phyloP scores from a whole-genome alignment of 805 yeast genomes.

The Candida sonorensis region DNA sequence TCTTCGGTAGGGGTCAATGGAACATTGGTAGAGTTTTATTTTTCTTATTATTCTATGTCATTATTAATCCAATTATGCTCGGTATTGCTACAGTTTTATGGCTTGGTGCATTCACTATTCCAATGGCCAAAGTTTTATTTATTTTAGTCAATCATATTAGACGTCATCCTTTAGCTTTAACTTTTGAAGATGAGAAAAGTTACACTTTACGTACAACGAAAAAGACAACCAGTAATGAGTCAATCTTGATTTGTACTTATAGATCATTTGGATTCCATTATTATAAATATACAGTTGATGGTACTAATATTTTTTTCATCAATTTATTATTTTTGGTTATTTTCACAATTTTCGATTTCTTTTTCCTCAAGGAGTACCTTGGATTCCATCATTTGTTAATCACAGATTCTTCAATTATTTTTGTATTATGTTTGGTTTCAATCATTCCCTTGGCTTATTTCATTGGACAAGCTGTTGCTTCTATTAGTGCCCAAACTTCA shows the following conservation, averaged over 20 bases:
- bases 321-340: constrained; percentile 74
- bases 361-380: constrained; percentile 43
- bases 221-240: constrained; percentile 36
- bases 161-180: constrained; percentile 85
- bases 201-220: constrained; percentile 33
- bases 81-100: constrained; percentile 59
- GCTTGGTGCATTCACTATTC: constrained; percentile 83
- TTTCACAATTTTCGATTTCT: constrained; percentile 78
- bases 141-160: constrained; percentile 71
- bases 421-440: constrained; percentile 70
- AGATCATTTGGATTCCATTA: constrained; percentile 89
- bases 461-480: constrained; percentile 99
- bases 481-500: constrained; percentile 95
- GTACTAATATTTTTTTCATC: constrained; percentile 88
- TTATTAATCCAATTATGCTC: constrained; percentile 62
- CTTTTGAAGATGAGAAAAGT: constrained; percentile 54
- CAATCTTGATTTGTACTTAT: constrained; percentile 80
- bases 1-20: constrained; percentile 93
- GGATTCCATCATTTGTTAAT: constrained; percentile 35
- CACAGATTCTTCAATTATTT: constrained; percentile 61
- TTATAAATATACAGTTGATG: constrained; percentile 93
- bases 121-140: constrained; percentile 78
- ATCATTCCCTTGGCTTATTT: constrained; percentile 93
- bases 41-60: constrained; percentile 59
- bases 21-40: constrained; percentile 73